Evolutionary conservation across 139 green algal genomes (phyloP), one percentile per base, ranked within the genome.

Genomic region (Nannochloris sp.): DNA sequence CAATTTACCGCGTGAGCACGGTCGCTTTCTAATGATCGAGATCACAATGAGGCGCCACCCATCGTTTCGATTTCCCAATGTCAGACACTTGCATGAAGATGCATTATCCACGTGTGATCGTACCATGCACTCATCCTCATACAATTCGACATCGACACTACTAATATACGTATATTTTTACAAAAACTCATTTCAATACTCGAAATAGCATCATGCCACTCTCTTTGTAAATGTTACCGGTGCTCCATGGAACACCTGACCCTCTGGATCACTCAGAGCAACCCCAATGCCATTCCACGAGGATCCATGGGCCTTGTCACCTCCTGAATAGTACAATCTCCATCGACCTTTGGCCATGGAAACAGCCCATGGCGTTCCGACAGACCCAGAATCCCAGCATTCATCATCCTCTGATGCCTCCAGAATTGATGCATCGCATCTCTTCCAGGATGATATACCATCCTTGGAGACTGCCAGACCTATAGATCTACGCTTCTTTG

Each of bases 261-360:
- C 50, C 0, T 36, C 66, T 31, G 75, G 60, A 21, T 56, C 55
- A 49, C 70, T 82, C 40, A 82, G 64, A 14, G 81, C 81, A 48
- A 85, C 46, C 14, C 81, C 81, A 29, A 87, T 72, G 44, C 81
- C 81, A 15, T 49, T n/a, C 81, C 78, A 85, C 0, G 59, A 31
- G 23, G 65, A 61, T 12, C 46, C 51, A 43, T 56, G 48, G 19
- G 19, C 19, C 44, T 18, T 5, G 29, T 31, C 21, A 44, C 72
- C 61, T 2, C 84, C 88, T 4, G 67, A 59, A 60, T 94, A 96
- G 71, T 96, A 96, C 44, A 95, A 48, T 64, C 87, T 70, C 85
- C 85, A 95, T 44, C 57, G 23, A 10, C 62, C 61, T 5, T 29
- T 72, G 10, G 85, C 77, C 88, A 95, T 94, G n/a, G 83, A 77